Evolutionary conservation across 768 basidiomycete species (phyloP).

Genomic region (Stropharia rugosoannulata): DNA sequence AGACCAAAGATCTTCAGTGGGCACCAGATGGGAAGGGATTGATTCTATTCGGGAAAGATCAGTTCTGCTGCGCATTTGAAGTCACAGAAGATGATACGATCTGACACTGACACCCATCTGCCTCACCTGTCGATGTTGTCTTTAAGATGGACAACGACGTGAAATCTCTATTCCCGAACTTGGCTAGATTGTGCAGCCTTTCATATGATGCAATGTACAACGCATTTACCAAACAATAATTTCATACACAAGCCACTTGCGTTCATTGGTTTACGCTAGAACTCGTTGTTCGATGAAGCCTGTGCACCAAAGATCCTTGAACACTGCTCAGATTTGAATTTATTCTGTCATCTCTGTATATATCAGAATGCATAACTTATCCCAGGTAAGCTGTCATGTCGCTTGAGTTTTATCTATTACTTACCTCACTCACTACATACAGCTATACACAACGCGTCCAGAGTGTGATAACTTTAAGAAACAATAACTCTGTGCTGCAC

Average conservation of each 20-base stretch:
- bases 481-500: not conserved
- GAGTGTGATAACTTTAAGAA: not conserved
- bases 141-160: not conserved
- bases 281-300: no score
- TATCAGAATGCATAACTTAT: no score
- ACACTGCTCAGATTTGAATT: no score
- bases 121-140: not conserved
- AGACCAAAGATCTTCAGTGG: slow-evolving; percentile 71
- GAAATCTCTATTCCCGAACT: not conserved
- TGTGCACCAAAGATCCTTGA: no score
- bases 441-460: not conserved
- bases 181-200: not conserved
- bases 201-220: no score
- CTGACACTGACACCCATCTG: not conserved
- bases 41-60: slow-evolving; percentile 69
- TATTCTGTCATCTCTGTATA: no score
- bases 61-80: slow-evolving; percentile 87
- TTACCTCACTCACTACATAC: no score
- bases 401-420: no score
- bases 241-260: no score
- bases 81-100: slow-evolving; percentile 40
- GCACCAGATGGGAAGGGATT: slow-evolving; percentile 86
- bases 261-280: no score
- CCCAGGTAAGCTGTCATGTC: no score
- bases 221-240: no score